Evolutionary conservation across 495 filamentous ascomycete genomes (phyloP).

Genomic region (Podospora didyma): DNA sequence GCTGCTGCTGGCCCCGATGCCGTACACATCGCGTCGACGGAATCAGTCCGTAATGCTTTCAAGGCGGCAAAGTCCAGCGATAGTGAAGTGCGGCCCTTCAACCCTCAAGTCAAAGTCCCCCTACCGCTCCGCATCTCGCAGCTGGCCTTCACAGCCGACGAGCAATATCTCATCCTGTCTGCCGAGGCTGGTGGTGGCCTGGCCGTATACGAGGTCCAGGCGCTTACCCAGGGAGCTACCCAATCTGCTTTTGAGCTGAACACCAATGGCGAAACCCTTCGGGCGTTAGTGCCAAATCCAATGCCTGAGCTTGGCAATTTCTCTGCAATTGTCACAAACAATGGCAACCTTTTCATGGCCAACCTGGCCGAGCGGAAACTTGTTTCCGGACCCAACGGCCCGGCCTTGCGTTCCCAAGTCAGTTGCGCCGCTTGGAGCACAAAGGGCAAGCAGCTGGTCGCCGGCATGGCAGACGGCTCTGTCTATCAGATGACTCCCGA

Average conservation of each 20-base stretch:
- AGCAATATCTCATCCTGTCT: slow-evolving; percentile 76
- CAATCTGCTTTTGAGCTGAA: slow-evolving; percentile 65
- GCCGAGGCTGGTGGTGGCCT: slow-evolving; percentile 80
- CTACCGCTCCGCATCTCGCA: slow-evolving; percentile 78
- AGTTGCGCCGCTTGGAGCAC: slow-evolving; percentile 89
- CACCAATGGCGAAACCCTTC: slow-evolving; percentile 69
- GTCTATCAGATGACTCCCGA: slow-evolving; percentile 79
- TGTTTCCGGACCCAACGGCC: slow-evolving; percentile 58
- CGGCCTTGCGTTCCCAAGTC: slow-evolving; percentile 65
- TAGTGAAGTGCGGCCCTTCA: slow-evolving; percentile 65
- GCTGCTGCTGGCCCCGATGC: slow-evolving; percentile 83
- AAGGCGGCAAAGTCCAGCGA: slow-evolving; percentile 51
- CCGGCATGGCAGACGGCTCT: slow-evolving; percentile 78
- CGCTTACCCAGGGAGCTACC: slow-evolving; percentile 60
- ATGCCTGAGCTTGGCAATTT: slow-evolving; percentile 57
- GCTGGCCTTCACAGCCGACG: slow-evolving; percentile 81
- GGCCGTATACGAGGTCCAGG: slow-evolving; percentile 71
- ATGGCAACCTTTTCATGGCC: slow-evolving; percentile 78
- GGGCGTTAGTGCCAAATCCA: slow-evolving; percentile 79
- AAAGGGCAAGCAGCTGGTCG: slow-evolving; percentile 87
- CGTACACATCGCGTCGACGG: slow-evolving; percentile 72
- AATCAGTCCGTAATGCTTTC: slow-evolving; percentile 73
- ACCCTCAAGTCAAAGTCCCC: slow-evolving; percentile 66
- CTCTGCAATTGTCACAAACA: slow-evolving; percentile 73
- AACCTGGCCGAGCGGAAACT: slow-evolving; percentile 65